These are phyloP conservation scores for Penicillium paxilli DNA, from an alignment of 495 filamentous ascomycete genomes.

Conservation along the genomic window DNA sequence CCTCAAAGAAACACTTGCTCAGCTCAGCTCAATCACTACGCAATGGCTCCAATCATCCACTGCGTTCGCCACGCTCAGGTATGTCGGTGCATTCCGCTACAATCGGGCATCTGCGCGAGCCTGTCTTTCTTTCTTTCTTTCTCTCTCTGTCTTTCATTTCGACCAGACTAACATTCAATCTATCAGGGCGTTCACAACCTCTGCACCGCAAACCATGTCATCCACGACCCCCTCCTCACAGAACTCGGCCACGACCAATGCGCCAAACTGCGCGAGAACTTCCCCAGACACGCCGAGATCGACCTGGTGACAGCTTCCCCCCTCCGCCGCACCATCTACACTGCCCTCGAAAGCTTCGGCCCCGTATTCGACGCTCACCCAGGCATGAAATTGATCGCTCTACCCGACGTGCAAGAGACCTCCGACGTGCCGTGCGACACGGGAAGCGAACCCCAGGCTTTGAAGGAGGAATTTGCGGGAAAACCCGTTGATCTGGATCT, in stretches of 20 bases:
- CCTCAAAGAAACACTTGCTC: background rate
- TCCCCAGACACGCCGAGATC: constrained; percentile 64
- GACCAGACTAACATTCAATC: constrained; percentile 1
- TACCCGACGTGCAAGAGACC: constrained; percentile 83
- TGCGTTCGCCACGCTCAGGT: constrained; percentile 57
- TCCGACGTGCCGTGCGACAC: constrained; percentile 77
- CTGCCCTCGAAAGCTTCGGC: constrained; percentile 70
- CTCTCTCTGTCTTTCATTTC: background rate
- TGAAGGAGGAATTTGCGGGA: constrained; percentile 65
- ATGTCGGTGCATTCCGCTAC: constrained; percentile 9
- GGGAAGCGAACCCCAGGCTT: constrained; percentile 54
- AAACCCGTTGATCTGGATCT: constrained; percentile 62
- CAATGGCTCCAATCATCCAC: constrained; percentile 48
- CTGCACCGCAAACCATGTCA: constrained; percentile 62
- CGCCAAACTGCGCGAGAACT: constrained; percentile 54
- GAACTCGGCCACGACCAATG: constrained; percentile 77
- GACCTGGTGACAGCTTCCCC: constrained; percentile 80
- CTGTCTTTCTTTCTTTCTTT: background rate
- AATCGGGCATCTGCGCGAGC: background rate
- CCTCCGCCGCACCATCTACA: constrained; percentile 80
- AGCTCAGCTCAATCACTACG: background rate
- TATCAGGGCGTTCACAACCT: constrained; percentile 83
- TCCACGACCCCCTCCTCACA: constrained; percentile 80
- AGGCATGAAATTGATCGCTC: constrained; percentile 59
- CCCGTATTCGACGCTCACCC: constrained; percentile 48